Evolutionary conservation across 148 eudicot genomes (phyloP).

Genomic region (Selenicereus undatus): DNA sequence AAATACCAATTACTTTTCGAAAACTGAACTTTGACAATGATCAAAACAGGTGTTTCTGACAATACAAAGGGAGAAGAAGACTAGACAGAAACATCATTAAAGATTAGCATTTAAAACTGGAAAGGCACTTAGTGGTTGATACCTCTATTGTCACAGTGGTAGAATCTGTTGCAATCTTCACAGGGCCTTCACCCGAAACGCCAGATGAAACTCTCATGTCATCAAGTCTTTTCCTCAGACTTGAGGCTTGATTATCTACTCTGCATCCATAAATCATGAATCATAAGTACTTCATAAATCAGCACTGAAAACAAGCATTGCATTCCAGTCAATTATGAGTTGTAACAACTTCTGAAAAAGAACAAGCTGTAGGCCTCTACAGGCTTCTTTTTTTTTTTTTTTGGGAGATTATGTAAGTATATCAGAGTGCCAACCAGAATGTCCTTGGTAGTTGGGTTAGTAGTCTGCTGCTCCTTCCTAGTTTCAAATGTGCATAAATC

Average conservation of each 20-base stretch:
- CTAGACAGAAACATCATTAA: neutral
- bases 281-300: neutral
- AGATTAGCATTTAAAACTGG: neutral
- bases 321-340: neutral
- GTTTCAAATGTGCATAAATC: neutral
- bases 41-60: neutral
- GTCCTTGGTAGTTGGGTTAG: neutral
- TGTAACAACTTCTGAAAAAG: neutral
- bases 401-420: neutral
- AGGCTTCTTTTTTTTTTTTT: too few species aligned
- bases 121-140: neutral
- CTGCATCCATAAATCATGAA: constrained; percentile 42
- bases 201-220: constrained; percentile 41
- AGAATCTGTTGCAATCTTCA: constrained; percentile 38
- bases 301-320: neutral
- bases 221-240: constrained; percentile 60
- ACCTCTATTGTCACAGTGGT: constrained; percentile 71
- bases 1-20: too few species aligned
- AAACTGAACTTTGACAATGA: neutral
- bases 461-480: neutral
- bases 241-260: constrained; percentile 72
- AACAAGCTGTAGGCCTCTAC: neutral
- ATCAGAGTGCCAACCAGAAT: neutral
- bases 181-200: constrained; percentile 38
- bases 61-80: neutral